These are phyloP conservation scores for Solanum hybrid DNA, from an alignment of 305 asterid genomes.

Conservation along the genomic window DNA sequence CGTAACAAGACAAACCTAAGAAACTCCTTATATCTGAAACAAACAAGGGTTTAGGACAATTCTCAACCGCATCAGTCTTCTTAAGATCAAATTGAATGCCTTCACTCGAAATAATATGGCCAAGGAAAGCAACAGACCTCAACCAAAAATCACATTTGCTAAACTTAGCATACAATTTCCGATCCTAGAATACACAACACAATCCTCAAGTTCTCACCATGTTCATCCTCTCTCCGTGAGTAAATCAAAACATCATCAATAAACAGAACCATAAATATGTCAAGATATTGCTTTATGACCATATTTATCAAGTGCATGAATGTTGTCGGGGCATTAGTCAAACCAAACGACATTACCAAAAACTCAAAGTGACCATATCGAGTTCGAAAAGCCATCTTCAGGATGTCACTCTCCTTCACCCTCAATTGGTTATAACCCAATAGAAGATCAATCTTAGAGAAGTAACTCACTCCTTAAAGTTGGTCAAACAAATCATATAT, in stretches of 20 bases:
- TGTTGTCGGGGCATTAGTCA: background rate
- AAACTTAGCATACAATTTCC: background rate
- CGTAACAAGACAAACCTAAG: background rate
- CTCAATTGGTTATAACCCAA: background rate
- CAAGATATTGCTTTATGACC: background rate
- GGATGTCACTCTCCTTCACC: background rate
- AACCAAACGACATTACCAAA: background rate
- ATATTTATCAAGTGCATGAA: background rate
- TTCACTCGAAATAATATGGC: background rate
- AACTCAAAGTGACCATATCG: background rate
- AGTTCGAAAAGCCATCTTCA: background rate
- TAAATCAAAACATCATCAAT: background rate
- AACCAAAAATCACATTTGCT: background rate
- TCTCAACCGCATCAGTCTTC: background rate
- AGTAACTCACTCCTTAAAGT: background rate
- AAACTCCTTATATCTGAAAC: no score
- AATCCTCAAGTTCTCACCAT: no score
- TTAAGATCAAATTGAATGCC: background rate
- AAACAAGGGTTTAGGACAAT: background rate
- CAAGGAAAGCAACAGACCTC: background rate
- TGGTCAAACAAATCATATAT: background rate
- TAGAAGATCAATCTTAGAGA: background rate
- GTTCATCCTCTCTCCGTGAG: background rate
- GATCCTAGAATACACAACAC: background rate
- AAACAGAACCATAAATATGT: background rate